Percentiles rank a stretch among this genome's conserved stretches.
Evolutionary conservation across 2,329 filamentous ascomycete species (phyloP).

Genomic region (Arachnomyces sp.): DNA sequence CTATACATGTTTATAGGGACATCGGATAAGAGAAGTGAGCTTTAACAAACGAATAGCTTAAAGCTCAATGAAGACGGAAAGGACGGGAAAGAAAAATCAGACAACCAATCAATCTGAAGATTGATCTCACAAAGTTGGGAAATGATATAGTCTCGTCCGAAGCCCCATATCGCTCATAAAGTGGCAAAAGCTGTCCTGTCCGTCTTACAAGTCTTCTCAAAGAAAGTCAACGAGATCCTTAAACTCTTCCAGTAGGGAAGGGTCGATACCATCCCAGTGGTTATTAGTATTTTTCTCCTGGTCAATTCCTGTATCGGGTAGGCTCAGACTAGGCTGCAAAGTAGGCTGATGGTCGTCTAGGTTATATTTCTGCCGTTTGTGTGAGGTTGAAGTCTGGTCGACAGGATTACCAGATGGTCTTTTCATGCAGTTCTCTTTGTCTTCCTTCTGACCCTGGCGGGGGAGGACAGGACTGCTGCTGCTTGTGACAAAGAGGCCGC

Average conservation of each 20-base stretch:
- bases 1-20: too few species aligned
- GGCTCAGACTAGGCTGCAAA: not conserved
- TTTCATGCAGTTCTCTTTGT: slow-evolving; percentile 11
- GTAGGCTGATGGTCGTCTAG: not conserved
- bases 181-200: too few species aligned
- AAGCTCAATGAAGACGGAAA: too few species aligned
- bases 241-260: slow-evolving; percentile 32
- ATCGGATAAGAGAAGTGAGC: too few species aligned
- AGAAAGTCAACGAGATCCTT: slow-evolving; percentile 34
- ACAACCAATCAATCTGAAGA: too few species aligned
- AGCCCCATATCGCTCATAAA: too few species aligned
- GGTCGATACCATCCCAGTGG: slow-evolving; percentile 32
- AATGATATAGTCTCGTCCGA: not conserved
- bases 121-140: too few species aligned
- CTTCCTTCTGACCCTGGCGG: slow-evolving; percentile 4
- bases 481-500: not conserved
- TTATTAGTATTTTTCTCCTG: not conserved
- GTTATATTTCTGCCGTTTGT: not conserved
- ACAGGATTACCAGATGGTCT: not conserved
- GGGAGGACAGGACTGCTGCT: not conserved
- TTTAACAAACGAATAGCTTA: too few species aligned
- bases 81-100: too few species aligned
- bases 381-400: not conserved
- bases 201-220: slow-evolving; percentile 13
- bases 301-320: not conserved